Evolutionary conservation across 345 rosid genomes (phyloP), one percentile per base, ranked within the genome.

Genomic region (Aquilaria yunnanensis): DNA sequence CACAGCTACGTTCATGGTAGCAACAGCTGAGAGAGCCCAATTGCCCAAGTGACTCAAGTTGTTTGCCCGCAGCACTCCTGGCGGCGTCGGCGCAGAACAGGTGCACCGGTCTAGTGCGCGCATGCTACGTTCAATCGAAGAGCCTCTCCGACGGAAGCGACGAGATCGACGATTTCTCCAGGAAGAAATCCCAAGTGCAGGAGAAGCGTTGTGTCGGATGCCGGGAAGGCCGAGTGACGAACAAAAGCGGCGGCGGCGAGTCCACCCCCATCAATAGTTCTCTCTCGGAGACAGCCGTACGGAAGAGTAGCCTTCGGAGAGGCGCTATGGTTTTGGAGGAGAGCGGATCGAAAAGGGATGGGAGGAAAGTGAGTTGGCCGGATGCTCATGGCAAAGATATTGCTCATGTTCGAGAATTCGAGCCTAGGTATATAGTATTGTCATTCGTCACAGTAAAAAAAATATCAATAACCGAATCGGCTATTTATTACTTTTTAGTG

Each of bases 321-420:
- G 64, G 63, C 11, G 53, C 76, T 1, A 3, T 51, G 2, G 56
- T 43, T 11, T 14, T 11, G 57, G 77, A 68, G 30, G 72, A 59
- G 33, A 41, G 50, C 1, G 83, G 67, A 50, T 66, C 41, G 41
- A 67, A 62, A n/a, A 12, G 52, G 46, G 81, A 80, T 59, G 75
- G 60, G 74, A 86, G 84, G 79, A 86, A 81, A 79, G 96, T 89
- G 6, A 84, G 74, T 59, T 89, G 96, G 96, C 80, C 87, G 33
- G 93, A 89, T 78, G 88, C 85, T 50, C 81, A 79, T 23, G 96
- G 96, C 56, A 77, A 73, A 66, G 96, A 89, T 74, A 86, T 86
- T 72, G 88, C 89, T 57, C 89, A 81, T 72, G 79, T 86, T 79
- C 83, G 69, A 34, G 96, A 86, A 70, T 89, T 89, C 56, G 83